Evolutionary conservation across 176 grass and related monocot genomes (phyloP), one percentile per base, ranked within the genome.

Genomic region (Echinochloa phyllopogon): DNA sequence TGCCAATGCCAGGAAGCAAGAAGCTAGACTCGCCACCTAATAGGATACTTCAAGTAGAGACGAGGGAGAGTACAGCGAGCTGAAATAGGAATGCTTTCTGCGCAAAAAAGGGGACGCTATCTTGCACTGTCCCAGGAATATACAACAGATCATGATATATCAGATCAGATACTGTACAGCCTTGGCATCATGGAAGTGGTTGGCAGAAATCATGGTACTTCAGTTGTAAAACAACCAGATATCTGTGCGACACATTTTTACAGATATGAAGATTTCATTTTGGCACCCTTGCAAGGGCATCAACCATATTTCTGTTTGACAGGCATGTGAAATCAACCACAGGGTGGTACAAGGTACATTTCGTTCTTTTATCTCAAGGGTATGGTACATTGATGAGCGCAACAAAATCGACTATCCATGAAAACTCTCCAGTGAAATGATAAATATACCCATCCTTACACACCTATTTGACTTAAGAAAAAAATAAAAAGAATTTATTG

Each of bases 1-100:
- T 67, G 49, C 76, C 84, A 15, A 89, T 71, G 36, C 76, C 71
- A 86, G 69, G 6, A 75, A 88, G 86, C 67, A 79, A 86, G 83
- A 86, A 10, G 36, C 61, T 21, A 18, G 87, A 87, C 89, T 20
- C 9, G 52, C 63, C 53, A 87, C 77, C 89, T 76, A 92, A 89
- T 81, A 75, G 78, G 62, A 87, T 80, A 60, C 89, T 91, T 84
- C 59, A 91, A 87, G 89, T 75, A 91, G 75, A 84, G 75, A 87
- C 5, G 80, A 84, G 33, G 51, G 25, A 43, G 18, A 87, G 89
- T 79, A 79, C 88, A 66, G 11, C 40, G 29, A 74, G 41, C 47
- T 68, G 57, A 74, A 52, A 62, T 36, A 77, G 83, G 71, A 79
- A 90, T 79, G 84, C 90, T 91, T 88, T 74, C 70, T 50, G 57